Evolutionary conservation across 1,284 basidiomycete genomes (phyloP).

Genomic region (Apiotrichum gamsii): DNA sequence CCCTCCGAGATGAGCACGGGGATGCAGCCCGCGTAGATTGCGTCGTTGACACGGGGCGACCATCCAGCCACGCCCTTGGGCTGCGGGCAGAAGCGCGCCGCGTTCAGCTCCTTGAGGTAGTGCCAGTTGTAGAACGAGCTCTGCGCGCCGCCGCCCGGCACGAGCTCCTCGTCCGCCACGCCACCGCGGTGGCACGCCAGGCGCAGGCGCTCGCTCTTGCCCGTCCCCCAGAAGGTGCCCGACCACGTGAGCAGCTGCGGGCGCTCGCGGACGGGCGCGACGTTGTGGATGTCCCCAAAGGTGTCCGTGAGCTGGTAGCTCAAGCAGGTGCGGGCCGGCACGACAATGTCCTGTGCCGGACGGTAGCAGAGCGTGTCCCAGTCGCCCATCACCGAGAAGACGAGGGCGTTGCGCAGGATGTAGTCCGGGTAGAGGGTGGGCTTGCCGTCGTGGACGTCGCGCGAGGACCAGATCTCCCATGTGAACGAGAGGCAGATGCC

Average conservation of each 20-base stretch:
- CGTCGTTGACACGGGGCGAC: slow-evolving; percentile 49
- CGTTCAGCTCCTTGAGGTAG: slow-evolving; percentile 47
- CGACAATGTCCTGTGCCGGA: slow-evolving; percentile 46
- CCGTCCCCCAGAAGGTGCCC: slow-evolving; percentile 48
- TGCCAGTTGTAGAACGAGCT: slow-evolving; percentile 36
- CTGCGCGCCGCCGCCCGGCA: slow-evolving; percentile 35
- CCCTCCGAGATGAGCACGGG: slow-evolving; percentile 49
- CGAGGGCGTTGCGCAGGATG: slow-evolving; percentile 38
- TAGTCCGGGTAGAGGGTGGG: slow-evolving; percentile 35
- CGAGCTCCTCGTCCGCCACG: slow-evolving; percentile 35
- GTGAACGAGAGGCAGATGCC: slow-evolving; percentile 45
- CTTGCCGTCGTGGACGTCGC: slow-evolving; percentile 13
- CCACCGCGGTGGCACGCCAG: slow-evolving; percentile 42
- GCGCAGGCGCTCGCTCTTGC: slow-evolving; percentile 40
- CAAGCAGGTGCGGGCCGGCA: slow-evolving; percentile 43
- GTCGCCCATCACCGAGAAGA: slow-evolving; percentile 46
- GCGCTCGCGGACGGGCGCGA: slow-evolving; percentile 37
- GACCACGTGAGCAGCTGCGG: slow-evolving; percentile 37
- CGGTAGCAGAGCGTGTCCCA: slow-evolving; percentile 45
- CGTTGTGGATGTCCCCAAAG: slow-evolving; percentile 29
- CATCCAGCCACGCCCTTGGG: slow-evolving; percentile 47
- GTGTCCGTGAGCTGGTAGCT: slow-evolving; percentile 27
- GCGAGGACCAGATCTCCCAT: slow-evolving; percentile 45
- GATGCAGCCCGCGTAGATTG: slow-evolving; percentile 51
- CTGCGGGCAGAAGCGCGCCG: slow-evolving; percentile 48